Conservation (phyloP, 176 grass and related monocot species). For the Musa schizocarpa region DNA sequence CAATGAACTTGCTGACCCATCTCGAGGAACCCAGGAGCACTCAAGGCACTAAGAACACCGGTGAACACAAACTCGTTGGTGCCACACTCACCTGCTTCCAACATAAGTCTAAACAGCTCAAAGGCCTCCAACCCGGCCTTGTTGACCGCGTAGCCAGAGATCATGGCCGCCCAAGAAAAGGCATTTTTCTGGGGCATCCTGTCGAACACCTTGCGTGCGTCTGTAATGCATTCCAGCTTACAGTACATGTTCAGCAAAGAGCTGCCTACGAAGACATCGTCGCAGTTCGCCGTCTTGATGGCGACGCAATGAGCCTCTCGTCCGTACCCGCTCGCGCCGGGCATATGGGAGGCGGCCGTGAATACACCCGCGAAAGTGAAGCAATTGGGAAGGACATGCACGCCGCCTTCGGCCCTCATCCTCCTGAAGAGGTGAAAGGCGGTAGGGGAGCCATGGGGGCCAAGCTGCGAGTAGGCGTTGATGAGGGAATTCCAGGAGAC, state of each 20-base stretch:
- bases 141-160: slow-evolving; percentile 42
- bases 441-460: slow-evolving; percentile 5
- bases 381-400: slow-evolving; percentile 33
- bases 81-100: slow-evolving; percentile 21
- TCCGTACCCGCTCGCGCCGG: not conserved
- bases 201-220: slow-evolving; percentile 56
- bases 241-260: slow-evolving; percentile 61
- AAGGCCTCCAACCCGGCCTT: slow-evolving; percentile 43
- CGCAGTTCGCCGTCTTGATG: slow-evolving; percentile 23
- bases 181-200: slow-evolving; percentile 42
- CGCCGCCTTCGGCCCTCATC: slow-evolving; percentile 34
- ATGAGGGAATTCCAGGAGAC: slow-evolving; percentile 72
- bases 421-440: slow-evolving; percentile 35
- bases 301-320: slow-evolving; percentile 39
- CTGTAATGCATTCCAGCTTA: slow-evolving; percentile 27
- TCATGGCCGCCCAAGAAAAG: slow-evolving; percentile 54
- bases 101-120: slow-evolving; percentile 43
- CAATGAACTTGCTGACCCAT: slow-evolving; percentile 57
- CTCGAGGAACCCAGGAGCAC: slow-evolving; percentile 31
- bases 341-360: slow-evolving; percentile 30
- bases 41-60: slow-evolving; percentile 45
- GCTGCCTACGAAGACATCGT: slow-evolving; percentile 43
- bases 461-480: slow-evolving; percentile 41
- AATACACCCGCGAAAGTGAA: slow-evolving; percentile 50
- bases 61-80: slow-evolving; percentile 60